phyloP scores from a whole-genome alignment of 2,329 filamentous ascomycete genomes.

The Dissoconium aciculare region DNA sequence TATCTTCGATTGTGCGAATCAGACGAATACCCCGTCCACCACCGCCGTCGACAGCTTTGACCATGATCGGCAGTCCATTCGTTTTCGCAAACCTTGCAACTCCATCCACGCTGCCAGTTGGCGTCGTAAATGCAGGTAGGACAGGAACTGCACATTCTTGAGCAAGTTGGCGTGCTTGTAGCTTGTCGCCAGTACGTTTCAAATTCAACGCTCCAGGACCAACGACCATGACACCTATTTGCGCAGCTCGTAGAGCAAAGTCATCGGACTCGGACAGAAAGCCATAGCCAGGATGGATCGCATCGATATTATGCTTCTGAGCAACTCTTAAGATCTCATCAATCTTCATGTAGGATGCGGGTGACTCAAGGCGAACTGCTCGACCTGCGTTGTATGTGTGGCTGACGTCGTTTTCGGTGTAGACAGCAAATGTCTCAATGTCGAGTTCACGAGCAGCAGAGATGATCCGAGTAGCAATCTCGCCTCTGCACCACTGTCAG shows the following conservation, averaged over 20 bases:
- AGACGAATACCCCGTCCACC: slow-evolving; percentile 47
- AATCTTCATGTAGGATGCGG: slow-evolving; percentile 40
- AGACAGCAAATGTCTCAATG: slow-evolving; percentile 42
- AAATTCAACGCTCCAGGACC: slow-evolving; percentile 44
- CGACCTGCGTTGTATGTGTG: slow-evolving; percentile 40
- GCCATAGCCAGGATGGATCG: slow-evolving; percentile 46
- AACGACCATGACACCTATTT: slow-evolving; percentile 35
- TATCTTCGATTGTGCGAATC: slow-evolving; percentile 29
- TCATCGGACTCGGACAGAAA: slow-evolving; percentile 45
- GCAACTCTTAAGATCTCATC: slow-evolving; percentile 33
- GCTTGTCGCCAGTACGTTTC: slow-evolving; percentile 41
- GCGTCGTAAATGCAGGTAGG: slow-evolving; percentile 32
- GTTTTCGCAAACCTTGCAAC: slow-evolving; percentile 43
- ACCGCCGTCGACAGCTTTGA: slow-evolving; percentile 51
- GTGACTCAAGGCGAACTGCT: slow-evolving; percentile 36
- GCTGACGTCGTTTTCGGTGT: slow-evolving; percentile 39
- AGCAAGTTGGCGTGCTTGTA: slow-evolving; percentile 39
- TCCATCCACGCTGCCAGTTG: slow-evolving; percentile 30
- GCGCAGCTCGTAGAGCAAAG: slow-evolving; percentile 35
- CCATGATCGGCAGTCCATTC: slow-evolving; percentile 41
- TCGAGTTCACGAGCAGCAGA: slow-evolving; percentile 44
- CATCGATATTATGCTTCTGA: slow-evolving; percentile 37
- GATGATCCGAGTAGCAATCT: slow-evolving; percentile 48
- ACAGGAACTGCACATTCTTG: slow-evolving; percentile 38
- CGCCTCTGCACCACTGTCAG: slow-evolving; percentile 34